phyloP scores from a whole-genome alignment of 768 basidiomycete species.

The Hemileccinum rubropunctum region DNA sequence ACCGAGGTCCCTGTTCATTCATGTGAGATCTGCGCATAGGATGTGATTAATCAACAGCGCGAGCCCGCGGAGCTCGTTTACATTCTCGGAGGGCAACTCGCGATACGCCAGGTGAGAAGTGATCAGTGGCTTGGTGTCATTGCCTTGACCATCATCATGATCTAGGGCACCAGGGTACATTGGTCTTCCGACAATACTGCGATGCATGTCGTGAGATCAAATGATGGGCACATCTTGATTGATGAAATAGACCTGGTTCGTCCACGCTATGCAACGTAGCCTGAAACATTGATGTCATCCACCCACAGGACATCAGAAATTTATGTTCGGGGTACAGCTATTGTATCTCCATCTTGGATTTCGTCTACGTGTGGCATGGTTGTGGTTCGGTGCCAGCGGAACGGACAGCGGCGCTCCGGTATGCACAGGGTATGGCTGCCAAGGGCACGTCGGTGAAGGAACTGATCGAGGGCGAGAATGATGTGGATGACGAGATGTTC shows the following conservation, averaged over 20 bases:
- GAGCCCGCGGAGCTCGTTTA: conserved; percentile 65
- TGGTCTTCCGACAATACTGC: conserved; percentile 81
- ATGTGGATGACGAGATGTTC: conserved; percentile 71
- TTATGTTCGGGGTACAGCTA: conserved; percentile 86
- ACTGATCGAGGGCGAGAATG: conserved; percentile 62
- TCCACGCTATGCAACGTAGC: neutral
- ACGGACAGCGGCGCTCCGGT: conserved; percentile 57
- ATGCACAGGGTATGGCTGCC: conserved; percentile 49
- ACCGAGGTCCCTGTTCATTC: neutral
- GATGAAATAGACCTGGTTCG: conserved; percentile 73
- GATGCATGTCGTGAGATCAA: conserved; percentile 70
- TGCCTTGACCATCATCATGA: conserved; percentile 4
- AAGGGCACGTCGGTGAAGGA: conserved; percentile 45
- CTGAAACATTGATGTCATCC: conserved; percentile 3
- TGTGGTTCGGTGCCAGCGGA: conserved; percentile 61
- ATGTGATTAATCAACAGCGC: conserved; percentile 51
- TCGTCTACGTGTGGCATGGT: conserved; percentile 81
- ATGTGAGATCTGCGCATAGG: conserved; percentile 15
- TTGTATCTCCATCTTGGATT: conserved; percentile 66
- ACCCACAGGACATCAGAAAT: conserved; percentile 52
- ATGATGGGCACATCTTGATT: conserved; percentile 50
- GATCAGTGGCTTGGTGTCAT: neutral
- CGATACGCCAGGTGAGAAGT: conserved; percentile 64
- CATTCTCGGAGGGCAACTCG: conserved; percentile 65
- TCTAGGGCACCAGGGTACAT: conserved; percentile 64